Evolutionary conservation across 495 filamentous ascomycete species (phyloP), one percentile per base, ranked within the genome.

Genomic region (Aspergillus nanangensis): DNA sequence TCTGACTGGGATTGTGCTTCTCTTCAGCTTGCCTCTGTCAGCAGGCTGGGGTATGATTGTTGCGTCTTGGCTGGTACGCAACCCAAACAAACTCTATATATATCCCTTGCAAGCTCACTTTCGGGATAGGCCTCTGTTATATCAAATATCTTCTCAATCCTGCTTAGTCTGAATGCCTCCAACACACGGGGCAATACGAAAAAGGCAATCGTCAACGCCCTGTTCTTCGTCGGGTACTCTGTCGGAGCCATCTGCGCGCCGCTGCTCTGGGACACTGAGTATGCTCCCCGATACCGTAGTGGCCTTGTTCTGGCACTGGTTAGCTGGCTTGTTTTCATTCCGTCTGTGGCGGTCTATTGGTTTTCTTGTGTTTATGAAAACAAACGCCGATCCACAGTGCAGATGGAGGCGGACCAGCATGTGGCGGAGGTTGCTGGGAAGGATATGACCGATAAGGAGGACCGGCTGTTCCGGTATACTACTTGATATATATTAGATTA

Each of bases 131-230:
- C 60, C 22, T 60, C 55, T 20, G 53, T 52, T 25, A 61, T 63
- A 17, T 56, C 79, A 4, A 73, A 70, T 20, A 64, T 67, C 15
- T 76, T 82, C 58, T 72, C 81, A 0, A 69, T 75, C 10, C 48
- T 82, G 1, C 65, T 83, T 5, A 70, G 67, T 3, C 60, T 82
- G 3, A 72, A 72, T 25, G 69, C 69, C 0, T 77, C 72, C n/a
- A 83, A 85, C 40, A 68, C 81, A 3, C 75, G 78, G 5, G 81
- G 81, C 10, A 83, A 82, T 60, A 84, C 82, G 3, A 86, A 84
- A 56, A 79, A 80, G 11, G 61, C 69, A 8, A 55, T 67, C 2
- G 67, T 72, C 19, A 70, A 66, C 32, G 61, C 65, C 14, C 41
- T 69, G 40, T 67, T 62, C 32, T 67, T 69, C 48, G 60, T 66